Evolutionary conservation across 768 basidiomycete species (phyloP).

Genomic region (Coprinopsis marcescibilis): DNA sequence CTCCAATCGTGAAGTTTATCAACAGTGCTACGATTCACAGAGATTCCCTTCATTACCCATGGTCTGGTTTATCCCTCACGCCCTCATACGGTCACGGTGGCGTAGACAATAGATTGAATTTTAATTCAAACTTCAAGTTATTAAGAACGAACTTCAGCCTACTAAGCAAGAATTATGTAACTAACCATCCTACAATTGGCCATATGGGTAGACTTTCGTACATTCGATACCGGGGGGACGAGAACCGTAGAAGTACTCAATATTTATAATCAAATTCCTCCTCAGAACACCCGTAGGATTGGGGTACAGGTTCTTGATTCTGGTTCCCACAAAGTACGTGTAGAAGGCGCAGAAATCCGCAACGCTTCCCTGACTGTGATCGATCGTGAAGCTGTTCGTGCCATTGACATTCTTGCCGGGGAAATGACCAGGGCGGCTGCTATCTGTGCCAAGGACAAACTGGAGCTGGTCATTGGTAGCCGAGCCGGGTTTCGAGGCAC

Average conservation of each 20-base stretch:
- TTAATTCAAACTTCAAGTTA: no score
- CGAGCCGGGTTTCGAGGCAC: slow-evolving; percentile 5
- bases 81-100: no score
- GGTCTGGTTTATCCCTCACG: no score
- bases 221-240: slow-evolving; percentile 2
- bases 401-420: slow-evolving; percentile 15
- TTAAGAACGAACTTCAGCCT: no score
- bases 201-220: slow-evolving; percentile 12
- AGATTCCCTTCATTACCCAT: no score
- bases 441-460: slow-evolving; percentile 6
- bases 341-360: slow-evolving; percentile 13
- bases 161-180: no score
- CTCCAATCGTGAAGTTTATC: no score
- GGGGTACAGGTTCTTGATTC: slow-evolving; percentile 14
- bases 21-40: no score
- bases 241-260: slow-evolving; percentile 5
- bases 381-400: slow-evolving; percentile 11
- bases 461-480: no score
- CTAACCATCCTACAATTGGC: no score
- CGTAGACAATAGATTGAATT: no score
- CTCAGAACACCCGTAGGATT: slow-evolving; percentile 13
- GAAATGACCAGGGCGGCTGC: no score
- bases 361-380: slow-evolving; percentile 11
- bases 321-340: slow-evolving; percentile 14
- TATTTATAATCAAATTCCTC: slow-evolving; percentile 11